Base-by-base conservation (phyloP, 2,329 filamentous ascomycete genomes). In the Monosporascus cannonballus region DNA sequence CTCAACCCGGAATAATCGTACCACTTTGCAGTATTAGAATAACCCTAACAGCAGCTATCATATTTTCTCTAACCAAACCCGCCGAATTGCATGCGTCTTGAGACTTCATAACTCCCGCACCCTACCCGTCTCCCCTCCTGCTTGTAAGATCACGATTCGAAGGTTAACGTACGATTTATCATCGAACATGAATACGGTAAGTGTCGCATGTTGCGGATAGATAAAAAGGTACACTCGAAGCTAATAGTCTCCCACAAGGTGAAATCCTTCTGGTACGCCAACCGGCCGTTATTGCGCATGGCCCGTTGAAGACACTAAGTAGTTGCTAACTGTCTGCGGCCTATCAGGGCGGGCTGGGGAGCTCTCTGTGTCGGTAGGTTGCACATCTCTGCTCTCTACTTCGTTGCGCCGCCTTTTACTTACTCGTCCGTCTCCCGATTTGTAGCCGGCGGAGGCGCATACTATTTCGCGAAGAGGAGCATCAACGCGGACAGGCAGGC, bases 391-490 rank as follows among this genome's bases (percentile, higher is more conserved):
- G 25, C 50, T 27, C 48, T 27, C 24, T 25, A 22, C 49, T 52
- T 37, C 20, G 18, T 22, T 49, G 6, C 45, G 25, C 46, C 20
- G 24, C 46, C 50, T 53, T 51, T 55, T 34, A 61, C 55, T 25
- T 50, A 36, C 55, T 59, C 30, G 56, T 39, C 45, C 9, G 15
- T 41, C 11, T 24, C 20, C 20, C 36, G 55, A 63, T 57, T 56
- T 54, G 30, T 46, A 91, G 90, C 92, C 61, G 94, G 93, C 67
- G 94, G 84, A 59, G 89, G 87, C 58, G 91, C 93, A 65, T 99
- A 97, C 78, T 91, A 89, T 76, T 96, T 96, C 69, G 94, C 94
- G 59, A 99, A 99, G 79, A 81, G 84, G 67, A 86, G 86, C 70
- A 96, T 99, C 80, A 96, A 96, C 69, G 89, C 89, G 61, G 91